A percentile compares a stretch with the other conserved stretches of the same genome.
These are phyloP conservation scores for Torrubiella hemipterigena DNA, from an alignment of 2,329 filamentous ascomycete genomes.

Conservation along the genomic window DNA sequence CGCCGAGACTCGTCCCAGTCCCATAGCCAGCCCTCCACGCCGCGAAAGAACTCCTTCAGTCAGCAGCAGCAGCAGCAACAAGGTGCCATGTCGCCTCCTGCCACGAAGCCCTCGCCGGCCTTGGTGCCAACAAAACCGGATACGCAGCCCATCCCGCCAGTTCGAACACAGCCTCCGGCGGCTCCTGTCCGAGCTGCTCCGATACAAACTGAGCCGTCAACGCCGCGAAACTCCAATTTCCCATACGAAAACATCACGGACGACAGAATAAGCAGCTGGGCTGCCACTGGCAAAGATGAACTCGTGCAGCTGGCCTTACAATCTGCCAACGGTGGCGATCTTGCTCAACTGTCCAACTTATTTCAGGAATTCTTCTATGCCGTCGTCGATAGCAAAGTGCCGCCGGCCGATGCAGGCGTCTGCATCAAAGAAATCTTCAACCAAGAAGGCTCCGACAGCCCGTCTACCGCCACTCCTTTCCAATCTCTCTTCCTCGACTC, in stretches of 20 bases:
- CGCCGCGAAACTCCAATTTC: conserved; percentile 37
- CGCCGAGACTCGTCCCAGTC: conserved; percentile 36
- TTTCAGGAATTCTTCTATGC: conserved; percentile 80
- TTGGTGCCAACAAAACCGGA: conserved; percentile 16
- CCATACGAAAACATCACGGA: conserved; percentile 69
- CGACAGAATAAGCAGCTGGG: conserved; percentile 56
- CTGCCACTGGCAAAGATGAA: conserved; percentile 49
- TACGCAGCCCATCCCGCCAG: not conserved
- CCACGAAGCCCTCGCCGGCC: conserved; percentile 7
- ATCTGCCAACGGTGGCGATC: conserved; percentile 55
- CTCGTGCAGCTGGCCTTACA: conserved; percentile 54
- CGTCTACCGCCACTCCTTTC: conserved; percentile 46
- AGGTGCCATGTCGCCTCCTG: not conserved
- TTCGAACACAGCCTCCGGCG: conserved; percentile 9
- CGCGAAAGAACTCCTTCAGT: conserved; percentile 10
- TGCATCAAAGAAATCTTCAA: conserved; percentile 65
- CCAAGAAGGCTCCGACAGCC: conserved; percentile 36
- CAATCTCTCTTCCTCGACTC: conserved; percentile 71
- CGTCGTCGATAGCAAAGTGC: conserved; percentile 56
- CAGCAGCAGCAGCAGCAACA: conserved; percentile 1
- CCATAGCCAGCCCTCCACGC: conserved; percentile 11
- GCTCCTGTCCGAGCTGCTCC: conserved; percentile 2
- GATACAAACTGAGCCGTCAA: conserved; percentile 16
- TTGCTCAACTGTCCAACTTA: conserved; percentile 55
- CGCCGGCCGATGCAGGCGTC: conserved; percentile 55